phyloP scores from a whole-genome alignment of 2,329 filamentous ascomycete species.

The Stachybotrys echinatus region DNA sequence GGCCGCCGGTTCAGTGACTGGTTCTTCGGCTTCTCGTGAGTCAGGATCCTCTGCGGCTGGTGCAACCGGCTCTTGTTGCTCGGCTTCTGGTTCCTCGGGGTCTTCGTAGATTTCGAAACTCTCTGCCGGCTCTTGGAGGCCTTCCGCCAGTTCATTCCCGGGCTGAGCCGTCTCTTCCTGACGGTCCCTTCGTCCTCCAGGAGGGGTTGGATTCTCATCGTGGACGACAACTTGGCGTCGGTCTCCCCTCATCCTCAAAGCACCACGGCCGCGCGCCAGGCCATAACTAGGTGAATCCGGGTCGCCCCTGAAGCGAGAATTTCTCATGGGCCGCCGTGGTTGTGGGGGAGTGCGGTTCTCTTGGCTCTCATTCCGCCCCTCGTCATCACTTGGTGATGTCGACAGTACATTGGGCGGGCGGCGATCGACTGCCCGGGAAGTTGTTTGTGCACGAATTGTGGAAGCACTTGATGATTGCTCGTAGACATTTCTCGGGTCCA shows the following conservation, averaged over 20 bases:
- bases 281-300: not conserved
- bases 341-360: not conserved
- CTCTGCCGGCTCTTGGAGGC: not conserved
- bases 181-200: not conserved
- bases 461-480: not conserved
- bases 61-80: too few species aligned
- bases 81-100: too few species aligned
- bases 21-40: too few species aligned
- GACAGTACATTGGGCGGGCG: too few species aligned
- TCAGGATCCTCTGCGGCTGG: too few species aligned
- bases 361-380: not conserved
- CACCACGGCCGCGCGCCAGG: not conserved
- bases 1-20: not conserved
- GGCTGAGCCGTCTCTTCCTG: too few species aligned
- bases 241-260: not conserved
- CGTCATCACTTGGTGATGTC: too few species aligned
- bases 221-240: not conserved
- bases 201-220: not conserved
- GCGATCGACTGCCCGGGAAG: too few species aligned
- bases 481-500: not conserved
- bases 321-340: not conserved
- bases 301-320: not conserved
- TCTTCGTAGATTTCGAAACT: not conserved
- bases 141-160: too few species aligned
- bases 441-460: too few species aligned